Conservation (phyloP, 2,329 filamentous ascomycete genomes). For the Aureobasidium melanogenum region DNA sequence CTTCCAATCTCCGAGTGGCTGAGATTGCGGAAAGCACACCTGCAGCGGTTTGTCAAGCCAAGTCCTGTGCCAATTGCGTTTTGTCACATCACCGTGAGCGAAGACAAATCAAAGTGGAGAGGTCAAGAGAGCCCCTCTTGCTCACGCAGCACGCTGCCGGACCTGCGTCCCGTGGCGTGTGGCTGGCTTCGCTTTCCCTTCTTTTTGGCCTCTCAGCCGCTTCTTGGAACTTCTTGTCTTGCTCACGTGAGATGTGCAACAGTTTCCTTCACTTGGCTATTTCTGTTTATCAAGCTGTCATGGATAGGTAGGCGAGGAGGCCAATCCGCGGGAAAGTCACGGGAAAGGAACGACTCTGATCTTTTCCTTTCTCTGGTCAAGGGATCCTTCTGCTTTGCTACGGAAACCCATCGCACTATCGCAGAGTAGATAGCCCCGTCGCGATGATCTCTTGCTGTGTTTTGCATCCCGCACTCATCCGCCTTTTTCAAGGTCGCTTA, state of each 20-base stretch:
- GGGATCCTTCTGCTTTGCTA: background rate
- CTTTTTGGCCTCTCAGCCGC: background rate
- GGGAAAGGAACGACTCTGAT: background rate
- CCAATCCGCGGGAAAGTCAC: background rate
- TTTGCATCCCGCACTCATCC: background rate
- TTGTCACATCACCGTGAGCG: background rate
- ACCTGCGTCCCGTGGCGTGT: background rate
- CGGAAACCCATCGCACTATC: background rate
- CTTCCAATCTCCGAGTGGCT: constrained; percentile 6
- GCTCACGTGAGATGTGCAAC: background rate
- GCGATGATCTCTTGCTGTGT: background rate
- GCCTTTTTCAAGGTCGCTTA: background rate
- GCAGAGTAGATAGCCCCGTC: background rate
- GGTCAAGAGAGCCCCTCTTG: background rate
- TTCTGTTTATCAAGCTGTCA: background rate
- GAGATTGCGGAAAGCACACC: background rate
- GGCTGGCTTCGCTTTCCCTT: background rate
- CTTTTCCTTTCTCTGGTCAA: background rate
- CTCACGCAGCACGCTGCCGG: background rate
- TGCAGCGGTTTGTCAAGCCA: constrained; percentile 7
- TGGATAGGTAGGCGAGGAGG: background rate
- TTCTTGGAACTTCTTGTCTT: background rate
- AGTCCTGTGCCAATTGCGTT: background rate
- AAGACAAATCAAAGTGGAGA: background rate
- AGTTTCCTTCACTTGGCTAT: background rate